phyloP scores from a whole-genome alignment of 164 flowering plant species.

The grape (Vitis vinifera) region ASM3070453v1 NC_081807.1:8457501-8458000 shows the following conservation, averaged over 20 bases:
- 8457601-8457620: conserved; percentile 86
- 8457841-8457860: conserved; percentile 80
- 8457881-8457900: conserved; percentile 64
- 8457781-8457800: neutral
- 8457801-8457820: neutral
- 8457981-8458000: no score
- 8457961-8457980: neutral
- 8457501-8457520: neutral
- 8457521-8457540: neutral
- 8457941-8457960: neutral
- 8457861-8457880: conserved; percentile 71
- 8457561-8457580: conserved; percentile 72
- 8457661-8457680: conserved; percentile 67
- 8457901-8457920: conserved; percentile 57
- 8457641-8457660: conserved; percentile 77
- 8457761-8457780: neutral
- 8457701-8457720: conserved; percentile 94
- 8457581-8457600: conserved; percentile 46
- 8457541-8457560: conserved; percentile 34
- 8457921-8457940: conserved; percentile 79
- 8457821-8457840: neutral
- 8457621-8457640: conserved; percentile 90
- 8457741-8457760: conserved; percentile 51
- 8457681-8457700: conserved; percentile 81
- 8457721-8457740: conserved; percentile 86